Evolutionary conservation across 2,329 filamentous ascomycete genomes (phyloP).

Genomic region (Phoma sp.): DNA sequence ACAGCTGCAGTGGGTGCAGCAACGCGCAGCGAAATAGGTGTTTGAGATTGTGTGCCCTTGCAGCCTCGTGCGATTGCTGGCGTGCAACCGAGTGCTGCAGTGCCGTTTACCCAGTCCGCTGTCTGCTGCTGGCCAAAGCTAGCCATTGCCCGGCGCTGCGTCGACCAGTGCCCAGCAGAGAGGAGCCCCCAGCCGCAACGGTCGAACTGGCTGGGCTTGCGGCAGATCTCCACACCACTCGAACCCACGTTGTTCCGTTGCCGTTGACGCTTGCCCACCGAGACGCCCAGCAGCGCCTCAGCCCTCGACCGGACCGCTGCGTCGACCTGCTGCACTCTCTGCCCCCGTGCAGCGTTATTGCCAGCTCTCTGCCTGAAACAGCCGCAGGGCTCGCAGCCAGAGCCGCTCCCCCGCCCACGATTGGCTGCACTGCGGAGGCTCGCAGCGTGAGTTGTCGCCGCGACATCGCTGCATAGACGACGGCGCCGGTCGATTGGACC

Average conservation of each 20-base stretch:
- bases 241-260: slow-evolving; percentile 22
- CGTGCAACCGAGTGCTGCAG: background rate
- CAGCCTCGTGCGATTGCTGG: slow-evolving; percentile 6
- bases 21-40: background rate
- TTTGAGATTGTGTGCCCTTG: slow-evolving; percentile 13
- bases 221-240: slow-evolving; percentile 15
- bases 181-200: slow-evolving; percentile 5
- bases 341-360: background rate
- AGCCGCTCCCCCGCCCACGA: slow-evolving; percentile 6
- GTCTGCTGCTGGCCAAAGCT: background rate
- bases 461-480: slow-evolving; percentile 2
- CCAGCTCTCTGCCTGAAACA: slow-evolving; percentile 14
- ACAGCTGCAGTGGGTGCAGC: background rate
- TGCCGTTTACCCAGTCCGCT: background rate
- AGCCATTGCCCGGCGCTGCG: background rate
- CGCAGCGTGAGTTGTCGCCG: slow-evolving; percentile 15
- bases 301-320: slow-evolving; percentile 8
- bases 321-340: background rate
- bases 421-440: slow-evolving; percentile 17
- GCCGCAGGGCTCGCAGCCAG: slow-evolving; percentile 11
- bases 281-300: slow-evolving; percentile 14
- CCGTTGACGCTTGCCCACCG: slow-evolving; percentile 10
- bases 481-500: slow-evolving; percentile 13
- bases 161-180: background rate
- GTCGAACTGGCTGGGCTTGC: slow-evolving; percentile 9